A percentile compares a stretch with the other conserved stretches of the same genome.
phyloP scores from a whole-genome alignment of 2,329 filamentous ascomycete genomes.

The Cladosporium sp. region DNA sequence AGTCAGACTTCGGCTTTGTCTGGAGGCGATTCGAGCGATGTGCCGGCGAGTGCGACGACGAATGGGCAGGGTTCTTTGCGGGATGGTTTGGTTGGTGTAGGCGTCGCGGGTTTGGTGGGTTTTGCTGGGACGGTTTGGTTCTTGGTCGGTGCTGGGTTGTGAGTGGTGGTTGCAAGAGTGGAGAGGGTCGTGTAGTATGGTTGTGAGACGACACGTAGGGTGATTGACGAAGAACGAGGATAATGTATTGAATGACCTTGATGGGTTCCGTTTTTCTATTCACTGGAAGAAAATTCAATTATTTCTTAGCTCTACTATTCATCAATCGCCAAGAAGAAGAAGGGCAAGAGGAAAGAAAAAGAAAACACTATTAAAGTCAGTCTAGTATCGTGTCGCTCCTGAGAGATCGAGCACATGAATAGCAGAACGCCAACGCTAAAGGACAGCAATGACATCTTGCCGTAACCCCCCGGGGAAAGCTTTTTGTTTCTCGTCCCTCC shows the following conservation, averaged over 20 bases:
- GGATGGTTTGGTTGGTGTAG: neutral
- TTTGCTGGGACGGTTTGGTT: neutral
- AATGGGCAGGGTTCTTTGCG: neutral
- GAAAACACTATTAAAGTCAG: neutral
- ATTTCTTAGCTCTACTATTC: too few species aligned
- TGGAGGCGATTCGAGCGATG: neutral
- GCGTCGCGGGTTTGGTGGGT: neutral
- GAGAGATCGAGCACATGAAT: neutral
- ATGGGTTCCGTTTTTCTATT: too few species aligned
- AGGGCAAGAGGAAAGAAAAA: neutral
- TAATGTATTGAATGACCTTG: neutral
- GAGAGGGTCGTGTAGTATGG: too few species aligned
- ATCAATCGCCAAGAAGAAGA: too few species aligned
- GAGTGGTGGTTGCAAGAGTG: neutral
- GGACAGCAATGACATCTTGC: neutral
- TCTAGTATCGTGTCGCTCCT: neutral
- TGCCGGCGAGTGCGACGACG: neutral
- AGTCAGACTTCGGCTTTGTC: neutral
- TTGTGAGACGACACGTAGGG: too few species aligned
- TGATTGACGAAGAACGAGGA: neutral
- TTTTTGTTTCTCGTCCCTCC: neutral
- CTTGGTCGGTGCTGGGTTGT: neutral
- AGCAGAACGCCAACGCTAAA: slow-evolving; percentile 9
- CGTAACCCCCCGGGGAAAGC: neutral
- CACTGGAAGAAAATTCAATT: too few species aligned